A percentile compares a stretch with the other conserved stretches of the same genome.
Evolutionary conservation across 441 rosid species (phyloP).

Genomic region (Eruca vesicaria): DNA sequence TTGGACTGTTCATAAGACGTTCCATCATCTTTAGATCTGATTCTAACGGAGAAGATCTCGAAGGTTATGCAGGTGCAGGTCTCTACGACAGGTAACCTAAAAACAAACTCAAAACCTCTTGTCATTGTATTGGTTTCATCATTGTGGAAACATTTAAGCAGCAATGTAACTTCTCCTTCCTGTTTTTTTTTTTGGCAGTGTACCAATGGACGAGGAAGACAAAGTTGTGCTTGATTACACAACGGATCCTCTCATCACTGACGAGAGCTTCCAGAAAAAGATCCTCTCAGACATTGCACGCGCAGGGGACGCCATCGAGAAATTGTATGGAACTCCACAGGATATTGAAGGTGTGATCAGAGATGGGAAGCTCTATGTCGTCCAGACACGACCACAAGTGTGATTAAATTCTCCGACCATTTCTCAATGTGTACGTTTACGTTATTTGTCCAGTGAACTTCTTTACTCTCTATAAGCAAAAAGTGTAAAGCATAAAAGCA

Average conservation of each 20-base stretch:
- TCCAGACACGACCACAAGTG: constrained; percentile 97
- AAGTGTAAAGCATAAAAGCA: constrained; percentile 8
- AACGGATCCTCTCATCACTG: constrained; percentile 66
- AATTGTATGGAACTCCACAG: constrained; percentile 82
- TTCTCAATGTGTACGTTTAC: constrained; percentile 15
- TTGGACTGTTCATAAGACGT: constrained; percentile 84
- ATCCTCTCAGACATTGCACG: constrained; percentile 78
- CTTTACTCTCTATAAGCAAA: constrained; percentile 22
- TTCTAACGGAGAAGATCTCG: constrained; percentile 97
- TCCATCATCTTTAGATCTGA: constrained; percentile 94
- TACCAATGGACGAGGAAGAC: constrained; percentile 96
- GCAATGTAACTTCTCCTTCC: constrained; percentile 3
- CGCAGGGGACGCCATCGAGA: constrained; percentile 81
- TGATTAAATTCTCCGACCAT: constrained; percentile 34
- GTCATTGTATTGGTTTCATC: constrained; percentile 1
- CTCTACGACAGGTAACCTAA: constrained; percentile 88
- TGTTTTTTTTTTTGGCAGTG: constrained; percentile 47
- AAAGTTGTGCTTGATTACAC: constrained; percentile 75
- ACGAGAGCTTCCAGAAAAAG: constrained; percentile 56
- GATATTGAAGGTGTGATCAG: constrained; percentile 95
- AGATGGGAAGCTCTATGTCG: constrained; percentile 86
- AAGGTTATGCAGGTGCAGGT: constrained; percentile 99
- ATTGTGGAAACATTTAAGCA: not conserved
- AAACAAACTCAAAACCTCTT: not conserved
- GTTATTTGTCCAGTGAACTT: constrained; percentile 10